Evolutionary conservation across 495 filamentous ascomycete species (phyloP).

Genomic region (Rhizodiscina lignyota): DNA sequence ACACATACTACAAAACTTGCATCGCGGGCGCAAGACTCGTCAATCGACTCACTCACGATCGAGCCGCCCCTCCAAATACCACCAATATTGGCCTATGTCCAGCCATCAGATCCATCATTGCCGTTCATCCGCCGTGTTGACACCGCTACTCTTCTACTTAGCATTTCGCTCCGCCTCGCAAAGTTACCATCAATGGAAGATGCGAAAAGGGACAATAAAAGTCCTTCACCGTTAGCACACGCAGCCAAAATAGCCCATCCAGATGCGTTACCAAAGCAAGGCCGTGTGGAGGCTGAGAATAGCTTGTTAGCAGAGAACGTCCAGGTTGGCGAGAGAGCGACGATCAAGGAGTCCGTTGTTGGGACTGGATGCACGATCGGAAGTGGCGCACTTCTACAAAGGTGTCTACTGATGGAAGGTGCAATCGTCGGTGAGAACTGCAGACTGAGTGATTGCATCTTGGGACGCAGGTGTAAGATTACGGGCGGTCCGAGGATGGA

Average conservation of each 20-base stretch:
- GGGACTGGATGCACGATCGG: constrained; percentile 74
- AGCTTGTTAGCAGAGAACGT: constrained; percentile 73
- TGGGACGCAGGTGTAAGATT: constrained; percentile 60
- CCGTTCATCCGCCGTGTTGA: constrained; percentile 76
- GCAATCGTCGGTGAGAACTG: constrained; percentile 62
- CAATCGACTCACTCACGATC: constrained; percentile 1
- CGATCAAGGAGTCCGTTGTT: constrained; percentile 80
- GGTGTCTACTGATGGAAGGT: constrained; percentile 84
- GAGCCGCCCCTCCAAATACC: constrained; percentile 27
- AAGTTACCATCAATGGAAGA: constrained; percentile 57
- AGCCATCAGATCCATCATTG: constrained; percentile 28
- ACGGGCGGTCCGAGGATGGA: constrained; percentile 33
- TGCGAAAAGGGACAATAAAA: constrained; percentile 17
- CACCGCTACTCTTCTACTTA: constrained; percentile 61
- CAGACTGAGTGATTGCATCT: constrained; percentile 62
- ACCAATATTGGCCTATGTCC: constrained; percentile 63
- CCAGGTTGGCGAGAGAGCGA: constrained; percentile 60
- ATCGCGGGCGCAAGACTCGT: constrained; percentile 22
- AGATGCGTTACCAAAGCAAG: constrained; percentile 53
- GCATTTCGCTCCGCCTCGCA: constrained; percentile 70
- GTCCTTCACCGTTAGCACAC: constrained; percentile 56
- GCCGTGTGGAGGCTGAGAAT: constrained; percentile 58
- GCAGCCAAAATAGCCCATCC: constrained; percentile 64
- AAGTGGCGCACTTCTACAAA: constrained; percentile 56
- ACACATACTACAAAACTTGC: constrained; percentile 16